phyloP scores from a whole-genome alignment of 2,329 filamentous ascomycete genomes.

The Rhexocercosporidium sp. region DNA sequence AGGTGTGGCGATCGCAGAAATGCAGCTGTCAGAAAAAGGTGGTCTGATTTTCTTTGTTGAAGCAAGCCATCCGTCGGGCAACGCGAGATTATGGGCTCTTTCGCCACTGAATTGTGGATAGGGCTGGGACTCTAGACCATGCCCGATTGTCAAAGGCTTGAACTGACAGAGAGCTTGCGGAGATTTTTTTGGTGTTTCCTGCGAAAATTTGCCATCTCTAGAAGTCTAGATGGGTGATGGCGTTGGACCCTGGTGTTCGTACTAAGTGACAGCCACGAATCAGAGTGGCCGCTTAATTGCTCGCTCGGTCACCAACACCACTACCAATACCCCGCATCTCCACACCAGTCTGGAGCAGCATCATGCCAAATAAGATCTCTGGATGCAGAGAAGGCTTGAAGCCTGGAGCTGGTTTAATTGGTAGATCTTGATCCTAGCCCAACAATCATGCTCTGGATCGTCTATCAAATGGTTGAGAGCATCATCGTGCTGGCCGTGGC shows the following conservation, averaged over 20 bases:
- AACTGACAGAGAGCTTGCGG: background rate
- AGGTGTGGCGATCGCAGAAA: background rate
- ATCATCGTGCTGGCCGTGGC: conserved; percentile 2
- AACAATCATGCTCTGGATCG: background rate
- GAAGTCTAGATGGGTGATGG: conserved; percentile 1
- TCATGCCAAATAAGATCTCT: background rate
- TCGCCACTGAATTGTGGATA: background rate
- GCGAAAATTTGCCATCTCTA: background rate
- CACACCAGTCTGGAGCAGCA: conserved; percentile 7
- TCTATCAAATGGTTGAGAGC: background rate
- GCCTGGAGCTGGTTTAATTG: background rate
- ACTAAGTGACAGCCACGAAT: background rate
- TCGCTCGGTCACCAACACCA: background rate
- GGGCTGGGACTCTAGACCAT: background rate
- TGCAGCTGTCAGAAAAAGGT: background rate
- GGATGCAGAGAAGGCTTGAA: background rate
- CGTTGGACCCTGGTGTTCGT: background rate
- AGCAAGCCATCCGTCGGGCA: background rate
- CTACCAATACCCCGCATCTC: background rate
- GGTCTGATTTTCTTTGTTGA: background rate
- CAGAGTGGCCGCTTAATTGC: background rate
- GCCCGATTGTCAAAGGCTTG: background rate
- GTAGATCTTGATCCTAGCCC: background rate
- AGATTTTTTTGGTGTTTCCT: background rate
- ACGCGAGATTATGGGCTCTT: background rate